Percentiles rank a stretch among this genome's conserved stretches.
Conservation (phyloP, 805 yeast species). For the Saccharomycopsis sp. region DNA sequence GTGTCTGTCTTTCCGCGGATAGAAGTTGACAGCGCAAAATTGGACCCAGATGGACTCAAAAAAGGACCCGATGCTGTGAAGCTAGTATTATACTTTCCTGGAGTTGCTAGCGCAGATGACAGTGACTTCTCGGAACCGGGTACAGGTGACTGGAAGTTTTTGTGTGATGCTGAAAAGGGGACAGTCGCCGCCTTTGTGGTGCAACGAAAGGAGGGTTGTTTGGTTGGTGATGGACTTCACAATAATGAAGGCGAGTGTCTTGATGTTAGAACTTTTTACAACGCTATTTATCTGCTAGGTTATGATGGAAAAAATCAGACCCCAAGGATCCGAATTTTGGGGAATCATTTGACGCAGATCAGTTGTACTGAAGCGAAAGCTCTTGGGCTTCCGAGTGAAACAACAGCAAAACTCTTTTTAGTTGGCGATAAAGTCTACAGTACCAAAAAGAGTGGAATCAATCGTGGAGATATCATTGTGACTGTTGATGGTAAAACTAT, state of each 20-base stretch:
- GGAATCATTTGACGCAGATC: background rate
- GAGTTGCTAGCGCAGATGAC: background rate
- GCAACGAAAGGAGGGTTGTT: background rate
- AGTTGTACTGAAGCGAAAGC: background rate
- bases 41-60: background rate
- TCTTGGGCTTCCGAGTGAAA: constrained; percentile 16
- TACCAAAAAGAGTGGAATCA: constrained; percentile 24
- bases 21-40: background rate
- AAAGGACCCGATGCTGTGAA: background rate
- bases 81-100: background rate
- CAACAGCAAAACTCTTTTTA: background rate
- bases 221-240: background rate
- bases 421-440: constrained; percentile 24
- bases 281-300: background rate
- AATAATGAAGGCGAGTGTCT: background rate
- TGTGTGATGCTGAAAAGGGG: background rate
- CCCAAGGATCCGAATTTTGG: background rate
- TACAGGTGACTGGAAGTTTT: background rate
- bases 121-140: background rate
- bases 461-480: constrained; percentile 71
- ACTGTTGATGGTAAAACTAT: constrained; percentile 49
- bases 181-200: background rate
- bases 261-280: background rate
- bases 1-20: constrained; percentile 29
- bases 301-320: background rate